Percentiles rank a stretch among this genome's conserved stretches.
Conservation (phyloP, 2,329 filamentous ascomycete genomes). For the Chaetomiaceae sp. region DNA sequence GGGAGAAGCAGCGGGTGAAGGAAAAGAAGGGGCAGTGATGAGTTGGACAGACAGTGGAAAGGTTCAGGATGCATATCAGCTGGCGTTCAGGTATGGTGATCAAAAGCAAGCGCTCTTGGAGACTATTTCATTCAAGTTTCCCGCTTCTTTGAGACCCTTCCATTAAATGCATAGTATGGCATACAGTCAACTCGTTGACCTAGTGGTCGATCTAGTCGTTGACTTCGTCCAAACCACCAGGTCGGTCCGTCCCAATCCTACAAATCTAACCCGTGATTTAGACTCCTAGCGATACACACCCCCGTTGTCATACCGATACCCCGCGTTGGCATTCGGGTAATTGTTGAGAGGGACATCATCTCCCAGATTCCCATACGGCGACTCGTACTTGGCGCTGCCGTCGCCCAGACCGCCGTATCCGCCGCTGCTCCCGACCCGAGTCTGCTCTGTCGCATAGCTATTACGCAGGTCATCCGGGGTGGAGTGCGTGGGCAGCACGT, state of each 20-base stretch:
- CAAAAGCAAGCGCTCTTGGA: slow-evolving; percentile 4
- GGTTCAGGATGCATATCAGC: background rate
- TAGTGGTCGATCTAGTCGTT: no score
- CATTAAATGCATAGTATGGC: background rate
- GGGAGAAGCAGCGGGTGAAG: slow-evolving; percentile 2
- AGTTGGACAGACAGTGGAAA: background rate
- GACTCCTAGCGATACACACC: background rate
- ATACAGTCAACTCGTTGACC: background rate
- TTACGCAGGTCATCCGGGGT: slow-evolving; percentile 19
- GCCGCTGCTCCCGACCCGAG: slow-evolving; percentile 18
- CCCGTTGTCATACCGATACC: slow-evolving; percentile 11
- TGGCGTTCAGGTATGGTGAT: background rate
- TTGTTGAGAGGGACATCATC: slow-evolving; percentile 4
- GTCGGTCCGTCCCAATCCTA: background rate
- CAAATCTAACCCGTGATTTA: background rate
- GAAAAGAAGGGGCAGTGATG: slow-evolving; percentile 1
- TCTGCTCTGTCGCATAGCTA: slow-evolving; percentile 25
- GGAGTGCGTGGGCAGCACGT: slow-evolving; percentile 21
- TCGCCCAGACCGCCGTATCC: slow-evolving; percentile 14
- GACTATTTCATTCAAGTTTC: background rate
- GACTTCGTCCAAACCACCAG: no score
- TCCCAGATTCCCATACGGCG: background rate
- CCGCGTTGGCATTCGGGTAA: background rate
- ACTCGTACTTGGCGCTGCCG: slow-evolving; percentile 7
- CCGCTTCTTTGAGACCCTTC: background rate